These are phyloP conservation scores for Yamadazyma siamensis DNA, from an alignment of 1,139 yeast species.

Conservation along the genomic window DNA sequence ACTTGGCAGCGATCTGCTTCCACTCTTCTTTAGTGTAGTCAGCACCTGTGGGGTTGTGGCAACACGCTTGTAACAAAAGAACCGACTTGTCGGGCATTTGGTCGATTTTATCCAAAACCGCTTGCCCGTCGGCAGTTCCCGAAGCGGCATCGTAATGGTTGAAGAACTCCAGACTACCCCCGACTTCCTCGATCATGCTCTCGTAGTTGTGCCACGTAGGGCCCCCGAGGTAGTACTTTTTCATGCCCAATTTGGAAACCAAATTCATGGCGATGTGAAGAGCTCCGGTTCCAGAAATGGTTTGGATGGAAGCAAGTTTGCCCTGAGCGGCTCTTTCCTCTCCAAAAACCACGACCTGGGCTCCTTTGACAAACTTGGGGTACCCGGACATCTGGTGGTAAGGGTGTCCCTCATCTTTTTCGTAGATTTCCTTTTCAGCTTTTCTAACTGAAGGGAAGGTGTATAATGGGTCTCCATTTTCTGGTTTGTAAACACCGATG, in stretches of 20 bases:
- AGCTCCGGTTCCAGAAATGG: slow-evolving; percentile 46
- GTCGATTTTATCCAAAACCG: slow-evolving; percentile 24
- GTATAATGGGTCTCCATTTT: slow-evolving; percentile 29
- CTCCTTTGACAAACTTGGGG: slow-evolving; percentile 35
- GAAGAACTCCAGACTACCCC: slow-evolving; percentile 25
- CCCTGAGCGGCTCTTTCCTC: slow-evolving; percentile 19
- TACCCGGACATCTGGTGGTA: slow-evolving; percentile 44
- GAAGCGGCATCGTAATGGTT: slow-evolving; percentile 30
- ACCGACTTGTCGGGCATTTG: slow-evolving; percentile 29
- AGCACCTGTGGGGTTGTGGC: slow-evolving; percentile 96
- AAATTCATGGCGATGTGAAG: slow-evolving; percentile 36
- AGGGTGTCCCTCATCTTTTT: slow-evolving; percentile 42
- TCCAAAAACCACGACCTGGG: slow-evolving; percentile 36
- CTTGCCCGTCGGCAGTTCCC: slow-evolving; percentile 28
- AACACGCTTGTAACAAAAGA: slow-evolving; percentile 81
- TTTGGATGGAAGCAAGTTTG: slow-evolving; percentile 36
- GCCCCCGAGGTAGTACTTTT: slow-evolving; percentile 31
- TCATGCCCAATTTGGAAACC: slow-evolving; percentile 25
- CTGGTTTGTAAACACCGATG: slow-evolving; percentile 44
- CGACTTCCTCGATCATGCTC: slow-evolving; percentile 32
- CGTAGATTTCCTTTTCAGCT: slow-evolving; percentile 31
- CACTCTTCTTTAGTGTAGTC: slow-evolving; percentile 83
- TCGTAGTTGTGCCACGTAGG: slow-evolving; percentile 44
- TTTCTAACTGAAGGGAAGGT: slow-evolving; percentile 36
- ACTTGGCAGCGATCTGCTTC: slow-evolving; percentile 62